Evolutionary conservation across 352 stramenopile genomes (phyloP).

Genomic region (Globisporangium paroecandrum): DNA sequence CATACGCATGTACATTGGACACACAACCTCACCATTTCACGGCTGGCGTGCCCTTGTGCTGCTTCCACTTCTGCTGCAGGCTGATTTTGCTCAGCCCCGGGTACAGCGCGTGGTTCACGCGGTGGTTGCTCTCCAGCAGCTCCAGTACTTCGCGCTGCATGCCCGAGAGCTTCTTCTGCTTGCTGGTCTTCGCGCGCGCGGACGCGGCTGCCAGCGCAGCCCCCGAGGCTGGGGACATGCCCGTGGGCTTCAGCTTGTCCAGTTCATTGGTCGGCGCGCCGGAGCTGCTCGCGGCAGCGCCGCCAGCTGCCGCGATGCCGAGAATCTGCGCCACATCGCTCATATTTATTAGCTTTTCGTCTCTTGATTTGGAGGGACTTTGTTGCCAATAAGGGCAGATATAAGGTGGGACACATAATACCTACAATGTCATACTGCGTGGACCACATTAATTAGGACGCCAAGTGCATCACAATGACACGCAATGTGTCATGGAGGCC

Average conservation of each 20-base stretch:
- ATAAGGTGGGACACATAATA: not conserved
- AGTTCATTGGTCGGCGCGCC: constrained; percentile 24
- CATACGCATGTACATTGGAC: not conserved
- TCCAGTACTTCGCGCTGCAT: constrained; percentile 71
- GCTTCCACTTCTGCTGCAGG: constrained; percentile 65
- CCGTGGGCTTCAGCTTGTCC: constrained; percentile 52
- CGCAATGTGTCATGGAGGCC: too few species aligned
- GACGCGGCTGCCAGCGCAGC: not conserved
- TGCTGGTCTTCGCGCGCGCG: constrained; percentile 22
- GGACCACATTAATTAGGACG: not conserved
- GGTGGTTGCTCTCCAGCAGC: constrained; percentile 58
- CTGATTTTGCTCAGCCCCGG: constrained; percentile 55
- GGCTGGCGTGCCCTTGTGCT: constrained; percentile 33
- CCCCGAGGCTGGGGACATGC: constrained; percentile 14
- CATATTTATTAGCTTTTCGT: constrained; percentile 27
- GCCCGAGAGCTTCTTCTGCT: constrained; percentile 56
- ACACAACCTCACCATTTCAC: constrained; percentile 39
- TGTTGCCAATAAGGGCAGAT: not conserved
- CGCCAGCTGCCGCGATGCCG: constrained; percentile 30
- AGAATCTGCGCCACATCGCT: constrained; percentile 74
- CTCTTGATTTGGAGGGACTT: not conserved
- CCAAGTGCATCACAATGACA: too few species aligned
- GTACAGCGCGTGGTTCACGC: constrained; percentile 57
- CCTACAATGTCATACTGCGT: not conserved
- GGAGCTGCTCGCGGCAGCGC: constrained; percentile 7